A percentile compares a stretch with the other conserved stretches of the same genome.
phyloP scores from a whole-genome alignment of 1,284 basidiomycete genomes.

The Peniophora sp. region DNA sequence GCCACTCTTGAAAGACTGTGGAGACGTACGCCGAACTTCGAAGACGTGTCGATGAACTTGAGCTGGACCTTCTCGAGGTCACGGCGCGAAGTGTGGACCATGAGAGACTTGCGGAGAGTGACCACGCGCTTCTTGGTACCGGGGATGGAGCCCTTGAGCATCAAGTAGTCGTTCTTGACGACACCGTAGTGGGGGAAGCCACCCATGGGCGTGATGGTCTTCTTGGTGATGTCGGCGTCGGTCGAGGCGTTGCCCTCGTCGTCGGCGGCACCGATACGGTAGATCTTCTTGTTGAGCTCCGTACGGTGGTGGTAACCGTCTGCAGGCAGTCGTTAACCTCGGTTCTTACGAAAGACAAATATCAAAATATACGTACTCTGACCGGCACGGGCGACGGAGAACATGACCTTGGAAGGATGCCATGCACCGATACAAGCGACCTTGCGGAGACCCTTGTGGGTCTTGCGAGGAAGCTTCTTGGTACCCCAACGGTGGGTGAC shows the following conservation, averaged over 20 bases:
- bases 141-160: slow-evolving; percentile 91
- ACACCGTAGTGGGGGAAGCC: slow-evolving; percentile 99
- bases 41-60: slow-evolving; percentile 98
- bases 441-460: slow-evolving; percentile 99
- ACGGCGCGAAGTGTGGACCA: slow-evolving; percentile 82
- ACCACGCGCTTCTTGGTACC: slow-evolving; percentile 98
- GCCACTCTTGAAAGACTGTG: background rate
- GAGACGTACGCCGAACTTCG: slow-evolving; percentile 80
- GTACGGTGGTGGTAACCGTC: slow-evolving; percentile 99
- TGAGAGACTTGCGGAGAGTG: slow-evolving; percentile 84
- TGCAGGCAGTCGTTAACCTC: slow-evolving; percentile 23
- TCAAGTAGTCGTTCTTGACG: slow-evolving; percentile 97
- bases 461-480: slow-evolving; percentile 98
- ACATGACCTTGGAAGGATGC: slow-evolving; percentile 99
- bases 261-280: slow-evolving; percentile 83
- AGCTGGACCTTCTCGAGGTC: slow-evolving; percentile 96
- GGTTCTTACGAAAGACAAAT: slow-evolving; percentile 3
- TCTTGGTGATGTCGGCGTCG: slow-evolving; percentile 89
- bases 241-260: slow-evolving; percentile 88
- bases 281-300: slow-evolving; percentile 98
- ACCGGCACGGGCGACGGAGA: slow-evolving; percentile 99
- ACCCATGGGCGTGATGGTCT: slow-evolving; percentile 96
- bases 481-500: slow-evolving; percentile 99
- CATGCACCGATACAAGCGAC: slow-evolving; percentile 99
- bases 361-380: slow-evolving; percentile 62